Evolutionary conservation across 306 rosid genomes (phyloP).

Genomic region (Vigna mungo): DNA sequence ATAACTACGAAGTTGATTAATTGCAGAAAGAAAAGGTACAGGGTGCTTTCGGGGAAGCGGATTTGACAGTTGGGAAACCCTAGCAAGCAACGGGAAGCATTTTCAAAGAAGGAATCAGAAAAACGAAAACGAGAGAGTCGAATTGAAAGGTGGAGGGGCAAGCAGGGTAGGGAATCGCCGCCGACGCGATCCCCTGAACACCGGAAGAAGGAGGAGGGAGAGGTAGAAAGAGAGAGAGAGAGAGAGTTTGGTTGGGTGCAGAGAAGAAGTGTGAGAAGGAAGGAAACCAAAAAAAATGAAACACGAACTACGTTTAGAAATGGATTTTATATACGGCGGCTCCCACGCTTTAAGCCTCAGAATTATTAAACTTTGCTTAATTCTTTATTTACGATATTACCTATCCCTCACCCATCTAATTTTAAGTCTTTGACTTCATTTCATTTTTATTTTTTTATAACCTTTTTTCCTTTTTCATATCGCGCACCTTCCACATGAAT

Average conservation of each 20-base stretch:
- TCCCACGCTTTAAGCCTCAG: background rate
- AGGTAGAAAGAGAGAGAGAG: background rate
- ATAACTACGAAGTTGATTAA: slow-evolving; percentile 53
- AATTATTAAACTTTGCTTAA: background rate
- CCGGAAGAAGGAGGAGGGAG: background rate
- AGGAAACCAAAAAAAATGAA: background rate
- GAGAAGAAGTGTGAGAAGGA: background rate
- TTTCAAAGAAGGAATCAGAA: slow-evolving; percentile 41
- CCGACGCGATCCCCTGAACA: slow-evolving; percentile 13
- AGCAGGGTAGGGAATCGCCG: slow-evolving; percentile 28
- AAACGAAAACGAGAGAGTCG: slow-evolving; percentile 39
- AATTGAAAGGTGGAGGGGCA: slow-evolving; percentile 47
- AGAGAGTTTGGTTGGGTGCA: background rate
- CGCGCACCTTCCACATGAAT: no score
- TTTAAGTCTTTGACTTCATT: background rate
- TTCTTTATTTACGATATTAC: slow-evolving; percentile 20
- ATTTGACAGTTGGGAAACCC: slow-evolving; percentile 46
- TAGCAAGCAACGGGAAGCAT: slow-evolving; percentile 52
- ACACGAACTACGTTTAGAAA: background rate
- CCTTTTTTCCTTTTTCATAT: no score
- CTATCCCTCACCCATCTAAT: background rate
- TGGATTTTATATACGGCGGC: slow-evolving; percentile 24
- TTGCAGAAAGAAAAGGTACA: slow-evolving; percentile 52
- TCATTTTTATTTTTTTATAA: no score
- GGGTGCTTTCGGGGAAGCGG: slow-evolving; percentile 43